Base-by-base conservation (phyloP, 2,329 filamentous ascomycete genomes). In the Geosmithia flava region DNA sequence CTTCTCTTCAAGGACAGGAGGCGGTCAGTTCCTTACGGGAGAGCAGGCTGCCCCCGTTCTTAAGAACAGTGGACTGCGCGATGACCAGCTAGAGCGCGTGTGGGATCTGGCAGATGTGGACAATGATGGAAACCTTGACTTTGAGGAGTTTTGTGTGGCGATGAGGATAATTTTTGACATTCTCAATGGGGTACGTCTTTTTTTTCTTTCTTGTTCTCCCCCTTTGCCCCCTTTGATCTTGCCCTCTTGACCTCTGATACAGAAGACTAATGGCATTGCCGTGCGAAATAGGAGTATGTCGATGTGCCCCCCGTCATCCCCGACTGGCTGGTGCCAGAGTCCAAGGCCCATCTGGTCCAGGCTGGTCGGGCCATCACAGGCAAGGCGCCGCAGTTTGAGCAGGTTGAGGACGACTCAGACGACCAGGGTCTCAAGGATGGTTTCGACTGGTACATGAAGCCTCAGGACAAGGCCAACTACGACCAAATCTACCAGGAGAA, bases 361-460 rank as follows among this genome's bases (percentile, higher is more conserved):
- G 89, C 89, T 16, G 85, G 70, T 53, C 78, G 85, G 48, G 89
- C 89, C 43, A 72, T 98, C 53, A 85, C 83, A 15, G 85, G 85
- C 52, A 82, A 83, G 55, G 85, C 87, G 55, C 78, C 85, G 47
- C 81, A 85, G 56, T 96, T 97, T 63, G 90, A 95, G 65, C 77
- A 81, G 52, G 80, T 95, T 51, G 85, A 89, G 48, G 85, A 89
- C 56, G 86, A 95, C 51, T 80, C 83, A 54, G 90, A 95, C 56
- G 81, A 83, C 3, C 80, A 81, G 1, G 89, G 89, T 1, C 72
- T 98, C 53, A 95, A 95, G 64, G 89, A 96, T 66, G 91, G 91
- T 13, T 98, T 98, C 65, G 93, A 98, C 65, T 98, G 93, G 93
- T 98, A 98, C 70, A 98, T 98, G 88, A 89, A 81, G 51, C 93